These are phyloP conservation scores for Conticribra guillardii DNA, from an alignment of 108 stramenopile species.

Conservation along the genomic window DNA sequence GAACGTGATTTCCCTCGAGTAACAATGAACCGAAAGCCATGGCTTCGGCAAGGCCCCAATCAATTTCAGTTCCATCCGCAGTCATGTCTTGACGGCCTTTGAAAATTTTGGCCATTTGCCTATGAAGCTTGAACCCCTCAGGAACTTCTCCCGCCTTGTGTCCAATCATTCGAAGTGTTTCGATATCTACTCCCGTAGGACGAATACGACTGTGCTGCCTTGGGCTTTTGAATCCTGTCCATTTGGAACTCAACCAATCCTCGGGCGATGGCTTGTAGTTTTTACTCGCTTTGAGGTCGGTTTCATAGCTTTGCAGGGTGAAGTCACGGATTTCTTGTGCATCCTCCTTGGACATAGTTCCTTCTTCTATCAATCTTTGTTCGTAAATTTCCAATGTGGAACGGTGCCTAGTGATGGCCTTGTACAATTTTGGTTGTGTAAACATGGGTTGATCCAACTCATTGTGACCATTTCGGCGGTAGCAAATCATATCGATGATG, in stretches of 20 bases:
- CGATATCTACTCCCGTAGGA: slow-evolving; percentile 92
- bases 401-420: slow-evolving; percentile 88
- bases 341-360: slow-evolving; percentile 85
- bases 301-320: slow-evolving; percentile 85
- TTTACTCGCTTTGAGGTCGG: slow-evolving; percentile 91
- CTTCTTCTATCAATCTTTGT: slow-evolving; percentile 78
- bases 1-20: slow-evolving; percentile 97
- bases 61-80: slow-evolving; percentile 89
- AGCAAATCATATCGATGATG: slow-evolving; percentile 98
- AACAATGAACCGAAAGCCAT: slow-evolving; percentile 96
- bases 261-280: slow-evolving; percentile 76
- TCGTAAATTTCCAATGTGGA: slow-evolving; percentile 89
- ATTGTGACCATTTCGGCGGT: slow-evolving; percentile 99
- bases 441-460: slow-evolving; percentile 99
- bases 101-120: slow-evolving; percentile 93
- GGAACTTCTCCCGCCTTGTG: slow-evolving; percentile 84
- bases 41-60: slow-evolving; percentile 99
- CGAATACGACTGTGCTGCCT: slow-evolving; percentile 86
- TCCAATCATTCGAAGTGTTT: slow-evolving; percentile 84
- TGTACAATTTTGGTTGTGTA: slow-evolving; percentile 97
- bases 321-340: slow-evolving; percentile 83
- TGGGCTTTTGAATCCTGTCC: slow-evolving; percentile 95
- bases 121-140: slow-evolving; percentile 90
- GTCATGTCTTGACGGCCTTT: slow-evolving; percentile 82
- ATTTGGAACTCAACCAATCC: slow-evolving; percentile 95